Base-by-base conservation (phyloP, 768 basidiomycete species). In the Auricularia heimuer region DNA sequence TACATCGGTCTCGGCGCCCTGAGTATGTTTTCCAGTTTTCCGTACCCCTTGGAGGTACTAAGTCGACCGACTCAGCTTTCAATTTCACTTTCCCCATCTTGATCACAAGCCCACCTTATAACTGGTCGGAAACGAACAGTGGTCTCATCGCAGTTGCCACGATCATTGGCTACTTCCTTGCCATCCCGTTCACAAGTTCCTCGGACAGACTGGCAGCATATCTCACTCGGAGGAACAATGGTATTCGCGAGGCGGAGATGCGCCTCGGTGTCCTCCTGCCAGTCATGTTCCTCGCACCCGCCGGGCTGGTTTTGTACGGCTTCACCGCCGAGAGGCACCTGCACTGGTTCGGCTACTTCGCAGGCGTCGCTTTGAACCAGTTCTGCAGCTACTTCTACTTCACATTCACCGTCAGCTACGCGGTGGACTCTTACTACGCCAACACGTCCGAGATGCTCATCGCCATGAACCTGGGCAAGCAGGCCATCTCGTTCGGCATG, bases 401-500 rank as follows among this genome's bases (percentile, higher is more conserved):
- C 63, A 54, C 63, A 47, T 64, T 64, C 63, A 64, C 63, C 6
- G 33, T 64, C 6, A 54, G 47, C 29, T 64, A 64, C 35, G 63
- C 63, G 16, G 54, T 64, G 42, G 63, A 64, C 63, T 64, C 63
- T 2, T 64, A 64, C 54, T 64, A 64, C 34, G 45, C 63, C 21
- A 64, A 64, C 54, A 64, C 63, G 54, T 35, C 47, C 7, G 47
- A 51, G 21, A 51, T 51, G 47, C 47, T 65, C 33, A 62, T 65
- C 64, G 64, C 64, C 6, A 65, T 65, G 64, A 65, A 65, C 60
- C 47, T 65, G 6, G 64, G 64, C 64, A 65, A 65, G 61, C 60
- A 61, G 39, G 64, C 64, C 8, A 65, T 65, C 61, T 61, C 58
- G 16, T 65, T 65, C 58, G 64, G 56, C 44, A 65, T 65, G 64